phyloP scores from a whole-genome alignment of 192 early-diverging fungal species.

The Entrophospora sp. region DNA sequence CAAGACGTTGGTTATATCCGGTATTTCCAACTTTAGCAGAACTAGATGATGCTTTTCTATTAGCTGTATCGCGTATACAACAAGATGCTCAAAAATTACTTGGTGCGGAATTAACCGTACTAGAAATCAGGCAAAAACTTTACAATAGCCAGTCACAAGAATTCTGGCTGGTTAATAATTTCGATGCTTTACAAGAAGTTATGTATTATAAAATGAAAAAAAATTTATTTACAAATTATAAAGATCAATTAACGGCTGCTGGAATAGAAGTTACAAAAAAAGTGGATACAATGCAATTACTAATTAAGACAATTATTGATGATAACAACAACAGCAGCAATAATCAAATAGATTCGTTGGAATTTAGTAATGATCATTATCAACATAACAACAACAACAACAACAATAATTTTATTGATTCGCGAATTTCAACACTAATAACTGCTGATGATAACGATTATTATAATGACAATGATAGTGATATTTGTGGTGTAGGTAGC shows the following conservation, averaged over 20 bases:
- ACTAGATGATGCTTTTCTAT: background rate
- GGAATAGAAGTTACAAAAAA: no score
- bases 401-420: no score
- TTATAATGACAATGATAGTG: no score
- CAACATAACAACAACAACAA: no score
- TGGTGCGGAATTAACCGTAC: background rate
- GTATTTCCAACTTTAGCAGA: background rate
- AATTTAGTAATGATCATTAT: no score
- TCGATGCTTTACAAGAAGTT: background rate
- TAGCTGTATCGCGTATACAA: background rate
- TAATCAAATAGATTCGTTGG: no score
- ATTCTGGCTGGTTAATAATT: constrained; percentile 8
- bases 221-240: background rate
- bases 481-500: no score
- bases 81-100: background rate
- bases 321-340: no score
- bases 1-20: background rate
- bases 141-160: background rate
- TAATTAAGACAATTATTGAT: no score
- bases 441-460: no score
- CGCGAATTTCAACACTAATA: no score
- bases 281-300: no score
- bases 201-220: constrained; percentile 18
- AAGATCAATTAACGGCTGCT: background rate
- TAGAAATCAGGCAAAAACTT: background rate